Base-by-base conservation (phyloP, 2,329 filamentous ascomycete genomes). In the Alternaria consortialis region DNA sequence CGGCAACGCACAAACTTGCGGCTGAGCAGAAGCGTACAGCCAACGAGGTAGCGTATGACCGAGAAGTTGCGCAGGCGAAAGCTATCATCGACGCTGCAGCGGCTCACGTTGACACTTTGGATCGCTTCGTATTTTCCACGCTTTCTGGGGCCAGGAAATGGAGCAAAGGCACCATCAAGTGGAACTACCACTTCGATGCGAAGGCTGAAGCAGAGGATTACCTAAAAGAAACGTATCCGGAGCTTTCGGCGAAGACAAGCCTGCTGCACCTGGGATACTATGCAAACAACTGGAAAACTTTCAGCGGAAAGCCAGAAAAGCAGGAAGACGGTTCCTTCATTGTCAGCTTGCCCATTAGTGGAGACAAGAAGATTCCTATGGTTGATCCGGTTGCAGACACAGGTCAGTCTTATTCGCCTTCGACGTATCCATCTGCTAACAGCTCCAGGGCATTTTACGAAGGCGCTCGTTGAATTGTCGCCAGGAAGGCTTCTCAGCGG, bases 121-220 rank as follows among this genome's bases (percentile, higher is more conserved):
- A 82, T 46, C 79, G 81, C 42, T 83, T 80, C 60, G 69, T 84
- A 37, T 79, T 82, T 74, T 79, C 76, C 17, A 83, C 81, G 1
- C 69, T 84, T 11, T 80, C 79, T 1, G 72, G 78, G 15, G 63
- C 71, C 4, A 62, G 55, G 20, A 64, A 62, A 13, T 70, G 78
- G 25, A 77, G 74, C 7, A 61, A 68, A 1, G 80, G 81, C 2
- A 75, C 74, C 42, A 64, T 53, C 27, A 68, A 27, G 65, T 81
- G 67, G 36, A 68, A 73, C 1, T 74, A 79, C 2, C 81, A 84
- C 58, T 82, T 81, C 53, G 80, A 80, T n/a, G 69, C 63, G 42
- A 84, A 84, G 67, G 73, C 74, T 46, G 61, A 63, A 5, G 73
- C 79, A 2, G 80, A 82, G 56, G 69, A 74, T 20, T 79, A 77